These are phyloP conservation scores for Anastatica hierochuntica DNA, from an alignment of 345 rosid species.

Conservation along the genomic window DNA sequence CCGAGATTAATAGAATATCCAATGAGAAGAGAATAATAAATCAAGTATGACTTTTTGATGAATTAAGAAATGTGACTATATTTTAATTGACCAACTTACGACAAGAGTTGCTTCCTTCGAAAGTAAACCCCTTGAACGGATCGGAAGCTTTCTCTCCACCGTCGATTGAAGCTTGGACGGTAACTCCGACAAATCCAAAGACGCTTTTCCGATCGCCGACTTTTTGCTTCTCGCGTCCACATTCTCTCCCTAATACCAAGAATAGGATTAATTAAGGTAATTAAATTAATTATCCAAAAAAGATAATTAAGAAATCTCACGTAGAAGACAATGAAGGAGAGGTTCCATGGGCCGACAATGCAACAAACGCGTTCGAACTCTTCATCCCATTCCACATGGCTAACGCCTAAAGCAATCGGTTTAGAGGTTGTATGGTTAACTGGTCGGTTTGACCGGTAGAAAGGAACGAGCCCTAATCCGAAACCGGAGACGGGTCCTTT, in stretches of 20 bases:
- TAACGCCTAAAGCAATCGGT: slow-evolving; percentile 4
- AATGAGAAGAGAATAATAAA: slow-evolving; percentile 3
- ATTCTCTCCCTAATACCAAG: slow-evolving; percentile 4
- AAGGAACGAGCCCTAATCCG: slow-evolving; percentile 22
- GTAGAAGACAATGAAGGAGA: slow-evolving; percentile 18
- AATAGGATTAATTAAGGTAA: background rate
- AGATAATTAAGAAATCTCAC: slow-evolving; percentile 15
- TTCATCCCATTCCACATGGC: slow-evolving; percentile 23
- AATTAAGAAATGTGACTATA: background rate
- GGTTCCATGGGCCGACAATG: slow-evolving; percentile 25
- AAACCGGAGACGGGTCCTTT: slow-evolving; percentile 30
- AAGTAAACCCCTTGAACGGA: slow-evolving; percentile 19
- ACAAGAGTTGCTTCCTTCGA: slow-evolving; percentile 21
- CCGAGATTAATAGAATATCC: background rate
- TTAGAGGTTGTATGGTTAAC: slow-evolving; percentile 14
- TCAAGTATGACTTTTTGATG: no score
- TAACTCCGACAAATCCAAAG: slow-evolving; percentile 22
- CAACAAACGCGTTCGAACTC: slow-evolving; percentile 22
- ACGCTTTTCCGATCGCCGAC: slow-evolving; percentile 16
- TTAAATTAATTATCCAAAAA: background rate
- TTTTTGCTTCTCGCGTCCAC: slow-evolving; percentile 11
- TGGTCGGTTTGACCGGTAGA: slow-evolving; percentile 19
- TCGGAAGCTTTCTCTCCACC: slow-evolving; percentile 24
- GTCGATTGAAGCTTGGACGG: slow-evolving; percentile 12
- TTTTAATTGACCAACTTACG: slow-evolving; percentile 14